Conservation (phyloP, 2,329 filamentous ascomycete genomes). For the Arthrocladium fulminans region DNA sequence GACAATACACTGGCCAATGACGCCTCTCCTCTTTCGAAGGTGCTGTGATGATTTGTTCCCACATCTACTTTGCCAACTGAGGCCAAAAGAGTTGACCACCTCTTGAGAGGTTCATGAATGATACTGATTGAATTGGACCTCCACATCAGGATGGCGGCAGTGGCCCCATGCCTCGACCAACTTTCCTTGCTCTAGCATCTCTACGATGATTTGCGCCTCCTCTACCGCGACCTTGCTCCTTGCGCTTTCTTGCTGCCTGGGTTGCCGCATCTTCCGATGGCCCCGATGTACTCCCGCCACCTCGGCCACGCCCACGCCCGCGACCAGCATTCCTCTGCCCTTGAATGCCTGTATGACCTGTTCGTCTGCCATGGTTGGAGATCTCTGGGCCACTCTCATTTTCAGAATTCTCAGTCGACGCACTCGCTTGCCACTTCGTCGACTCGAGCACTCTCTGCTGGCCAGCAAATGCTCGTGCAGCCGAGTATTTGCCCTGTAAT, state of each 20-base stretch:
- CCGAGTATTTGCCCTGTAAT: conserved; percentile 57
- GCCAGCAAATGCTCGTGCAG: conserved; percentile 11
- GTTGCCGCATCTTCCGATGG: conserved; percentile 17
- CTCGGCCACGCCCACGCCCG: conserved; percentile 13
- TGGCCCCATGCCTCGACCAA: conserved; percentile 21
- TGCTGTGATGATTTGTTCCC: no score
- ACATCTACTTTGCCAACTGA: background rate
- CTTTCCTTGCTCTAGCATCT: conserved; percentile 22
- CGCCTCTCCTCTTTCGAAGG: no score
- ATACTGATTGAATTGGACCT: background rate
- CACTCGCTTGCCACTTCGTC: conserved; percentile 18
- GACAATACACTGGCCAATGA: no score
- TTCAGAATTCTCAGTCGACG: conserved; percentile 18
- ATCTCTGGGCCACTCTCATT: conserved; percentile 11
- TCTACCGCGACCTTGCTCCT: conserved; percentile 21
- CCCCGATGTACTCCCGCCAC: conserved; percentile 18
- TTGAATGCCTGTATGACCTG: conserved; percentile 4
- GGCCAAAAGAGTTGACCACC: background rate
- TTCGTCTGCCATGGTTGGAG: conserved; percentile 4
- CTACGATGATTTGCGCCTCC: conserved; percentile 21
- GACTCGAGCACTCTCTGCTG: conserved; percentile 16
- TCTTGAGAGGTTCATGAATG: background rate
- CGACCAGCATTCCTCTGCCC: conserved; percentile 7
- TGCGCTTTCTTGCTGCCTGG: conserved; percentile 20
- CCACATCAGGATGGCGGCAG: background rate